Conservation (phyloP, 768 basidiomycete genomes). For the Boletus huronensis region DNA sequence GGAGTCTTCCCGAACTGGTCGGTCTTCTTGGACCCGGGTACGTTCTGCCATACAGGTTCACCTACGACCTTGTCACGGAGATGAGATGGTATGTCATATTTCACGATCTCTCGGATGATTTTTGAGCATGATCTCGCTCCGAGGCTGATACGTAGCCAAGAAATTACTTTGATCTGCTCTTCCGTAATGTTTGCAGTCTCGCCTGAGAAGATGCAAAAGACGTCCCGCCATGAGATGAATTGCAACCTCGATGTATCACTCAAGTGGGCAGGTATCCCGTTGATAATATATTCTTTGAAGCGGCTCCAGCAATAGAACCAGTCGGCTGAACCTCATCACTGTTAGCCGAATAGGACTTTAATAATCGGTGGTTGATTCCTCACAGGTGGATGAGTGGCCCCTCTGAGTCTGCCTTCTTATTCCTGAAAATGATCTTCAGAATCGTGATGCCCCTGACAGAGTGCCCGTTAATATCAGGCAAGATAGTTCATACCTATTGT, state of each 20-base stretch:
- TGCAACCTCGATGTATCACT: conserved; percentile 2
- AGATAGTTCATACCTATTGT: no score
- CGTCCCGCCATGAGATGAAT: conserved; percentile 3
- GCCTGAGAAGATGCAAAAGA: conserved; percentile 1
- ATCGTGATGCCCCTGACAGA: no score
- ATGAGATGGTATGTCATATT: conserved; percentile 13
- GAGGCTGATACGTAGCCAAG: neutral
- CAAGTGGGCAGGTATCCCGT: conserved; percentile 3
- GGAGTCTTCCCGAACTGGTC: conserved; percentile 3
- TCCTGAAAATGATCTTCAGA: no score
- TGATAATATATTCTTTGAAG: conserved; percentile 12
- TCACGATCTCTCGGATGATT: conserved; percentile 5
- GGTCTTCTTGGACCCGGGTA: neutral
- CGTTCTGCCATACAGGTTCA: conserved; percentile 1
- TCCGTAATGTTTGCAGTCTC: neutral
- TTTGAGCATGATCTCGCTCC: neutral
- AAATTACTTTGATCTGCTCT: neutral
- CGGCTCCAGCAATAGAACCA: neutral
- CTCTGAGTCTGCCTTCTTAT: no score
- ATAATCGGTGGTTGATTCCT: no score
- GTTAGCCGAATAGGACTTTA: neutral
- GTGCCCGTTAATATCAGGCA: no score
- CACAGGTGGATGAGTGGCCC: no score
- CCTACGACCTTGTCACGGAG: conserved; percentile 3
- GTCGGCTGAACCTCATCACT: neutral